Evolutionary conservation across 2,329 filamentous ascomycete species (phyloP).

Genomic region (Aspergillus tubingensis): DNA sequence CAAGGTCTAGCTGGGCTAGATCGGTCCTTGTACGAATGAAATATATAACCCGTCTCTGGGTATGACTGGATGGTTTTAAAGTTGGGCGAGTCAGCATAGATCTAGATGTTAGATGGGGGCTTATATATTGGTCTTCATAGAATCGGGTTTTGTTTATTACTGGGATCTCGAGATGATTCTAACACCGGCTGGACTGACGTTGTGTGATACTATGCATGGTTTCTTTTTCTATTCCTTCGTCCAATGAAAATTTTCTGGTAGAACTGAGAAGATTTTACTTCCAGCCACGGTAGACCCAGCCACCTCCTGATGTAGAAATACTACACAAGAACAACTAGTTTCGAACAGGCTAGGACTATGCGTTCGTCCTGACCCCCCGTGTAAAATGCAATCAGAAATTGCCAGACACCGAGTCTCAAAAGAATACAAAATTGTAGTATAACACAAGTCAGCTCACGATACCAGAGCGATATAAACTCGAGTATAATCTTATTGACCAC

Average conservation of each 20-base stretch:
- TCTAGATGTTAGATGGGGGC: slow-evolving; percentile 1
- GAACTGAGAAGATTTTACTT: no score
- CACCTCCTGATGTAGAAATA: no score
- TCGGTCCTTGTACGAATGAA: neutral
- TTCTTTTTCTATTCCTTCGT: neutral
- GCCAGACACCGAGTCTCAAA: no score
- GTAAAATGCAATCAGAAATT: no score
- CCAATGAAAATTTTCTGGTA: neutral
- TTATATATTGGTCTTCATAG: neutral
- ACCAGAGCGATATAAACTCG: no score
- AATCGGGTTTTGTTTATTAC: neutral
- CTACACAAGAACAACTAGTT: no score
- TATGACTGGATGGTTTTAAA: neutral
- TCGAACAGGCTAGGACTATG: no score
- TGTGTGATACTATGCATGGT: neutral
- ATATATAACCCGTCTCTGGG: neutral
- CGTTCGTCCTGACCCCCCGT: rapidly evolving
- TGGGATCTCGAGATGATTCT: neutral
- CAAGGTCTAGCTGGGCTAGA: slow-evolving; percentile 10
- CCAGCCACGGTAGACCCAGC: no score
- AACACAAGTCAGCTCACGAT: no score
- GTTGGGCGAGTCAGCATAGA: neutral
- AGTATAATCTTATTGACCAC: no score
- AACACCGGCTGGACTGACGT: neutral
- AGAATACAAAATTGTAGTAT: no score